These are phyloP conservation scores for Marasmius tenuissimus DNA, from an alignment of 1,284 basidiomycete species.

Conservation along the genomic window DNA sequence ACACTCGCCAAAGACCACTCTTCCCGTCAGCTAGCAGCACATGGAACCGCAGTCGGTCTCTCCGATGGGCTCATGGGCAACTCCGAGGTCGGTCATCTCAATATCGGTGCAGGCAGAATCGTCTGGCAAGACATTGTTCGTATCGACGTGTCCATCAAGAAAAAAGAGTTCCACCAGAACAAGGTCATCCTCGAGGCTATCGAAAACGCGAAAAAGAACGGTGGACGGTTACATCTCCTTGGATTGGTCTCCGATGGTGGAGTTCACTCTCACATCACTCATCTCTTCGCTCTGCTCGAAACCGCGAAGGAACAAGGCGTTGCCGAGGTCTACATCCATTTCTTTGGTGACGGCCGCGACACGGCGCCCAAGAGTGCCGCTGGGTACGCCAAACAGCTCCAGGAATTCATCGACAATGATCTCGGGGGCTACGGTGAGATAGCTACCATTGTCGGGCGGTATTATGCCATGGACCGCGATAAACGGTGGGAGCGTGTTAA, in stretches of 20 bases:
- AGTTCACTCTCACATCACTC: conserved; percentile 90
- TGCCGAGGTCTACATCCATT: conserved; percentile 86
- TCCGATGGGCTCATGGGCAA: conserved; percentile 94
- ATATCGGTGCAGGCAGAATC: conserved; percentile 89
- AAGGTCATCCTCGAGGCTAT: conserved; percentile 69
- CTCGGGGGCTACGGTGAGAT: conserved; percentile 65
- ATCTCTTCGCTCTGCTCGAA: conserved; percentile 85
- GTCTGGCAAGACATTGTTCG: conserved; percentile 96
- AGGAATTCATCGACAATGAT: conserved; percentile 73
- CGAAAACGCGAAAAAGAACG: conserved; percentile 77
- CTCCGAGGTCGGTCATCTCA: conserved; percentile 92
- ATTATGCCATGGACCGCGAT: conserved; percentile 96
- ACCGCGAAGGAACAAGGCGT: conserved; percentile 83
- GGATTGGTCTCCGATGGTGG: conserved; percentile 91
- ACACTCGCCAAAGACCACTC: conserved; percentile 76
- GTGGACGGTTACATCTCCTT: conserved; percentile 80
- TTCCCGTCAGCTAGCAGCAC: conserved; percentile 73
- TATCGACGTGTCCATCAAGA: conserved; percentile 89
- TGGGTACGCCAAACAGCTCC: conserved; percentile 73
- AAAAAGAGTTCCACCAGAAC: conserved; percentile 82
- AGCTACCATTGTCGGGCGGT: conserved; percentile 82
- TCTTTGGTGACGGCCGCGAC: conserved; percentile 88
- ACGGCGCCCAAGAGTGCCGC: conserved; percentile 82
- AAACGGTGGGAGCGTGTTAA: conserved; percentile 93
- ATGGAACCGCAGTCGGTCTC: conserved; percentile 85